A percentile compares a stretch with the other conserved stretches of the same genome.
Evolutionary conservation across 176 grass and related monocot species (phyloP).

Genomic region (Oryza glaberrima): DNA sequence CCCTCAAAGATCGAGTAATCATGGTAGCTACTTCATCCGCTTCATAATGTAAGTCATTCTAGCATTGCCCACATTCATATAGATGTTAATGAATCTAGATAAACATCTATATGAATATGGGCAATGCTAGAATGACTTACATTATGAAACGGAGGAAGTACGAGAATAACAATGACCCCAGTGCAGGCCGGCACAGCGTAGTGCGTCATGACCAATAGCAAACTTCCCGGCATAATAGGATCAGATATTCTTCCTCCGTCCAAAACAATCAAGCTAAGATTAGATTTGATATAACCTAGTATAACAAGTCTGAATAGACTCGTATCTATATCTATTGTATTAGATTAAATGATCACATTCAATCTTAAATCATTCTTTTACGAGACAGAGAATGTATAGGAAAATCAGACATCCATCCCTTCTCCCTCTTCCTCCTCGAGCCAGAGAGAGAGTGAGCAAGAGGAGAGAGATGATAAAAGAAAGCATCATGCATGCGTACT

Average conservation of each 20-base stretch:
- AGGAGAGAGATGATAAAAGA: constrained; percentile 36
- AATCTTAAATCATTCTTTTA: too few relatives aligned
- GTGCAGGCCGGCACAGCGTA: not conserved
- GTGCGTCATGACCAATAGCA: not conserved
- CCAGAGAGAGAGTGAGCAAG: not conserved
- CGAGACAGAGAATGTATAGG: not conserved
- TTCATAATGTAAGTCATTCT: too few relatives aligned
- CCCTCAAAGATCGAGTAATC: not conserved
- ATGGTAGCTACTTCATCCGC: not conserved
- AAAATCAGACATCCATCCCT: not conserved
- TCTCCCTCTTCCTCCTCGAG: not conserved
- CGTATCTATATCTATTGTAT: too few relatives aligned
- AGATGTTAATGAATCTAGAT: too few relatives aligned
- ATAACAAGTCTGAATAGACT: too few relatives aligned
- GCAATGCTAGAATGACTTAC: too few relatives aligned
- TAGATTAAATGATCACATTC: too few relatives aligned
- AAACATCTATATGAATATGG: too few relatives aligned
- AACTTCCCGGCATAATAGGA: not conserved
- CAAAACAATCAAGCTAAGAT: too few relatives aligned
- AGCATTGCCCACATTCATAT: too few relatives aligned
- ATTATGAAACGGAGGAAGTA: not conserved
- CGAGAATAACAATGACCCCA: not conserved
- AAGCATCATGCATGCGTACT: constrained; percentile 10
- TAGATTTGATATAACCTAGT: too few relatives aligned
- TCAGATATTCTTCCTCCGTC: not conserved